Conservation (phyloP, 148 eudicot species). For the Rhododendron henanense region DNA sequence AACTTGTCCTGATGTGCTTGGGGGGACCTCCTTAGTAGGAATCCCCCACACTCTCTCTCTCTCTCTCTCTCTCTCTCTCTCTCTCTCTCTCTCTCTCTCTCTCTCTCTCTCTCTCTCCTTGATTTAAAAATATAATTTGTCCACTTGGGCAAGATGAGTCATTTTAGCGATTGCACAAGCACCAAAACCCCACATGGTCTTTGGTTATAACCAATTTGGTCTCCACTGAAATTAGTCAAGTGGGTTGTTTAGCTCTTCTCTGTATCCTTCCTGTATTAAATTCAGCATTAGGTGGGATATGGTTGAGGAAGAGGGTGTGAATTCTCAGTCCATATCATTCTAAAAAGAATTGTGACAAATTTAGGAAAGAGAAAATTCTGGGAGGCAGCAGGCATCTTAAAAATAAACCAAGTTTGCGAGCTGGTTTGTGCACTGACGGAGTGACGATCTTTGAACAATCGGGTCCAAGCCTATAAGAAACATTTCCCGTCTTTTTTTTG, state of each 20-base stretch:
- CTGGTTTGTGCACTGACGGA: neutral
- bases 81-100: neutral
- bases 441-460: neutral
- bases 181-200: slow-evolving; percentile 37
- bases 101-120: neutral
- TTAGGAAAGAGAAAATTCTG: neutral
- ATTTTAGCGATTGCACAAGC: slow-evolving; percentile 14
- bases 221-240: slow-evolving; percentile 29
- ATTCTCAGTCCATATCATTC: slow-evolving; percentile 23
- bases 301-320: slow-evolving; percentile 37
- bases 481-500: too few species aligned
- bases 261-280: slow-evolving; percentile 43
- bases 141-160: slow-evolving; percentile 3
- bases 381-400: neutral
- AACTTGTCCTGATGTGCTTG: too few species aligned
- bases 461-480: neutral
- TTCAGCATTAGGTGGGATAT: slow-evolving; percentile 60
- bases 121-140: neutral
- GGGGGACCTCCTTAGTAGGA: too few species aligned
- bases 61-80: slow-evolving; percentile 4
- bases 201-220: slow-evolving; percentile 9
- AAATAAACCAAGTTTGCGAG: neutral
- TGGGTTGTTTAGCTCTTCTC: slow-evolving; percentile 31
- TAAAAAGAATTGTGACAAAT: slow-evolving; percentile 7
- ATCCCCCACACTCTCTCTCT: neutral